These are phyloP conservation scores for Zizania palustris DNA, from an alignment of 202 grass and related monocot genomes.

Conservation along the genomic window DNA sequence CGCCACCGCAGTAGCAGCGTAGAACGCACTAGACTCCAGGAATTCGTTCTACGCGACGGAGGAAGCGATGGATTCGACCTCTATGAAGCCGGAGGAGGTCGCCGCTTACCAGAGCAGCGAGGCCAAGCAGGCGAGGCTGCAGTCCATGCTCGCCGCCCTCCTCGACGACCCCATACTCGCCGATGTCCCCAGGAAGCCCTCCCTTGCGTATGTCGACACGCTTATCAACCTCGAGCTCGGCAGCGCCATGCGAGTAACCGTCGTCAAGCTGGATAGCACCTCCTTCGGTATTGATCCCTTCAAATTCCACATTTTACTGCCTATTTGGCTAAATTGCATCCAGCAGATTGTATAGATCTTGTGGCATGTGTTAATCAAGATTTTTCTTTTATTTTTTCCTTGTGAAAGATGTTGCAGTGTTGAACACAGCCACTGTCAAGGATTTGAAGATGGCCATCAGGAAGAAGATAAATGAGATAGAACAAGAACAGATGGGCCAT, in stretches of 20 bases:
- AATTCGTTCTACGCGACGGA: not conserved
- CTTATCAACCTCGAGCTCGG: slow-evolving; percentile 91
- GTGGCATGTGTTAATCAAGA: not conserved
- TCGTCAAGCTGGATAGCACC: slow-evolving; percentile 69
- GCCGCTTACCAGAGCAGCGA: slow-evolving; percentile 61
- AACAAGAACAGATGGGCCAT: slow-evolving; percentile 81
- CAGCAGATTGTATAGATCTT: not conserved
- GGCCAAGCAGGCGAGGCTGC: slow-evolving; percentile 70
- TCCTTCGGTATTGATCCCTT: slow-evolving; percentile 61
- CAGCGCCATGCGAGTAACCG: slow-evolving; percentile 72
- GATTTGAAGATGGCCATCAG: slow-evolving; percentile 79
- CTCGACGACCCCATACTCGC: slow-evolving; percentile 78
- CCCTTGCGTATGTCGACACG: slow-evolving; percentile 70
- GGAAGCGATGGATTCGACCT: slow-evolving; percentile 39
- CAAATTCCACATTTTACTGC: not conserved
- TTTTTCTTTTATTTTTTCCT: not conserved
- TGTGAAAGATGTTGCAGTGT: slow-evolving; percentile 58
- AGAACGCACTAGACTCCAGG: not conserved
- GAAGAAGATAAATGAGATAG: slow-evolving; percentile 85
- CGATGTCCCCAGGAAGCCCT: slow-evolving; percentile 68
- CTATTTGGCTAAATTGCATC: not conserved
- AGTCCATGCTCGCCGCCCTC: slow-evolving; percentile 74
- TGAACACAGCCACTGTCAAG: slow-evolving; percentile 76
- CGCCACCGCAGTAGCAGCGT: not conserved
- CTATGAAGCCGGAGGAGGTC: slow-evolving; percentile 46